These are phyloP conservation scores for Rhododendron molle DNA, from an alignment of 148 eudicot genomes.

Conservation along the genomic window DNA sequence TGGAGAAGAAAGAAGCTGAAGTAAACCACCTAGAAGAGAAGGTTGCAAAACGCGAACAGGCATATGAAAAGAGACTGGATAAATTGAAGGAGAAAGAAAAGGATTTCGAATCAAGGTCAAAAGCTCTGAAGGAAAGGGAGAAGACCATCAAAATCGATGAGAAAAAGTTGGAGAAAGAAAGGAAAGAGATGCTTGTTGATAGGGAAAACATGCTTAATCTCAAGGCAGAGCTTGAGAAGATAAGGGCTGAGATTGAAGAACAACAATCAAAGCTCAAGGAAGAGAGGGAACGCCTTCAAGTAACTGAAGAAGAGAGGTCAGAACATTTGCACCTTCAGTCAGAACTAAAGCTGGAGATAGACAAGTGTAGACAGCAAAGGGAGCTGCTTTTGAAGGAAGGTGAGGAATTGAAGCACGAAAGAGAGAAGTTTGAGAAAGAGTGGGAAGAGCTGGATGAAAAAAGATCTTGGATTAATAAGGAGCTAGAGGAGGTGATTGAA, in stretches of 20 bases:
- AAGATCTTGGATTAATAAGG: conserved; percentile 46
- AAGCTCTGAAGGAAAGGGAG: conserved; percentile 71
- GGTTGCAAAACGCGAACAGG: conserved; percentile 71
- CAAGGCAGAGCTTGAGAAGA: conserved; percentile 64
- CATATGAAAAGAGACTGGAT: conserved; percentile 73
- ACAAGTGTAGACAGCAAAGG: conserved; percentile 58
- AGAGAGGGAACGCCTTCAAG: conserved; percentile 65
- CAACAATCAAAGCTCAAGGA: conserved; percentile 38
- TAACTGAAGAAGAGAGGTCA: conserved; percentile 82
- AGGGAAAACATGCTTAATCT: conserved; percentile 49
- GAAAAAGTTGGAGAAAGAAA: conserved; percentile 60
- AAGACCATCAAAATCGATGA: conserved; percentile 59
- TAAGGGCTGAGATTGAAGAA: conserved; percentile 50
- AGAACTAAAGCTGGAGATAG: conserved; percentile 74
- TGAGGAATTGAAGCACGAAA: conserved; percentile 73
- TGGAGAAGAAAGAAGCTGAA: conserved; percentile 70
- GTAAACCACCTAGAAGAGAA: conserved; percentile 72
- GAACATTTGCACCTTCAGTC: conserved; percentile 72
- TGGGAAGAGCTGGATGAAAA: conserved; percentile 97
- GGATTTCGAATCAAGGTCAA: conserved; percentile 48
- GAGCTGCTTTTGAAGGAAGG: conserved; percentile 68
- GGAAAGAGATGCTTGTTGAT: conserved; percentile 55
- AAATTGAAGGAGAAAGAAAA: conserved; percentile 74
- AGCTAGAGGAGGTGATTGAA: conserved; percentile 44
- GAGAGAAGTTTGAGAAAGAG: conserved; percentile 79